Base-by-base conservation (phyloP, 1,284 basidiomycete species). In the Fomes fomentarius region DNA sequence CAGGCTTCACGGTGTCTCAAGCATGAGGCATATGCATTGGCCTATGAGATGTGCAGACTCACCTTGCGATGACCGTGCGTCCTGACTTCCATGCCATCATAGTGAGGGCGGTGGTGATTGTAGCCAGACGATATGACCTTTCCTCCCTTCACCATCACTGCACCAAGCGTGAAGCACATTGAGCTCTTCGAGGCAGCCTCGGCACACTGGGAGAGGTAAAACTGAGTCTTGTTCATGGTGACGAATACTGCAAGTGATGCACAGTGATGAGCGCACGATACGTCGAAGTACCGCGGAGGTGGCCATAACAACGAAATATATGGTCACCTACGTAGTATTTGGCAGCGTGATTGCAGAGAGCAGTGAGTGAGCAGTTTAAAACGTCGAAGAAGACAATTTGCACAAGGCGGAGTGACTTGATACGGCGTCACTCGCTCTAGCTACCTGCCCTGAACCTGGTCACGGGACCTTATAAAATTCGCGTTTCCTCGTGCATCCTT, bases 121-220 rank as follows among this genome's bases (percentile, higher is more conserved):
- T 77, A 74, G 9, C 80, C 81, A 10, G 72, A 72, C 10, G 79
- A 79, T 41, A 83, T 76, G 44, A 83, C 69, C 61, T 83, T 84
- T 40, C 81, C 82, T 38, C 81, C 80, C 63, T 83, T 83, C 52
- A 83, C 81, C 63, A 84, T 75, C 12, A 81, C 71, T 8, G 80
- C 77, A 17, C 81, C 82, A 42, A 84, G 74, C n/a, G 74, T 80
- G 63, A 78, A 82, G 56, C 73, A 74, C 81, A 83, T 83, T 26
- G 76, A 70, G 28, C 76, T 80, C 75, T 80, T 82, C 35, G 73
- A 69, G 22, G 81, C 80, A 25, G 75, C 78, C 53, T 79, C 74
- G 42, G 73, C 69, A 63, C 81, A 83, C 74, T 79, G 74, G 15
- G 80, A 80, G 41, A 81, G 70, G 63, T 81, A 81, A 63, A 75